Base-by-base conservation (phyloP, 257 asterid genomes). In the Handroanthus guayacan region DNA sequence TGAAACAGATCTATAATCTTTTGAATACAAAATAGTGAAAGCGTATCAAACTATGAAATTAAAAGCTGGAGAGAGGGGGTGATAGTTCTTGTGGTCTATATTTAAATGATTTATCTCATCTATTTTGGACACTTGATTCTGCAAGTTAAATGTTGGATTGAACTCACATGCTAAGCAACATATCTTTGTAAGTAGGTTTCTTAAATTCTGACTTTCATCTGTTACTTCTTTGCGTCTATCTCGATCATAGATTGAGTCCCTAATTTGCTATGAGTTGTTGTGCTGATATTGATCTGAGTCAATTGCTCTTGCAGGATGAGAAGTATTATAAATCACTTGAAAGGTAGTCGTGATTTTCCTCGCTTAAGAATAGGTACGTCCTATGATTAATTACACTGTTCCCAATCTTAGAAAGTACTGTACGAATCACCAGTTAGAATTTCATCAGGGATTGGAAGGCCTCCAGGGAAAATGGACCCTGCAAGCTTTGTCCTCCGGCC, bases 401-500 rank as follows among this genome's bases (percentile, higher is more conserved):
- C 39, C 38, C 25, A 31, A 64, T 78, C 14, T n/a, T 58, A n/a
- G 10, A 12, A 10, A 39, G 17, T 34, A 5, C 7, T 60, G 16
- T 62, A 51, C 12, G 34, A 76, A 48, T 75, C 25, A 56, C 60
- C 51, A 43, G 50, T 71, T 37, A 58, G 14, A 51, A 58, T 45
- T 66, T 66, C 45, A 36, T 48, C 67, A 92, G 98, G 97, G 80
- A 92, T 93, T 66, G 98, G 99, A 41, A 89, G 97, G 84, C 99
- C 98, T 57, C 97, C 96, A 0, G 98, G 97, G 64, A 93, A 89
- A 83, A 93, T 90, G 98, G 90, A 91, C 66, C 85, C 96, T 7
- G 86, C 82, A 50, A 93, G 63, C 75, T 95, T 72, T 83, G 99
- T 95, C 72, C 89, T 95, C 77, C 91, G 96, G 14, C 86, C 97